These are phyloP conservation scores for Sphaerulina vaccinii DNA, from an alignment of 2,329 filamentous ascomycete genomes.

Conservation along the genomic window DNA sequence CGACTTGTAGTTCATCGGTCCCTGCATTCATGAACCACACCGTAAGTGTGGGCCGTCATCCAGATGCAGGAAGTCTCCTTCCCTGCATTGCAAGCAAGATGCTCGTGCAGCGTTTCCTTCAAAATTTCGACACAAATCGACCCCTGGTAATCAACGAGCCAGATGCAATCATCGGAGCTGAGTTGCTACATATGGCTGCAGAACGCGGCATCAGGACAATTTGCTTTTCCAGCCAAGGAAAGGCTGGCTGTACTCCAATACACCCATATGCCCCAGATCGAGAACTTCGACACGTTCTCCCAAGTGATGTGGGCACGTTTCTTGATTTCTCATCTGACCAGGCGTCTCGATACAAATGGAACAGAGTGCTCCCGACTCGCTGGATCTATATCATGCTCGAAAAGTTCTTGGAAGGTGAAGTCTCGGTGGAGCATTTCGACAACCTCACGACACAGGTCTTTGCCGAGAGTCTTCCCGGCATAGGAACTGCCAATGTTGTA, in stretches of 20 bases:
- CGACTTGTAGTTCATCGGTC: slow-evolving; percentile 12
- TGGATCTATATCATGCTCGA: slow-evolving; percentile 5
- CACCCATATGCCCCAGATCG: slow-evolving; percentile 5
- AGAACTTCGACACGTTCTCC: slow-evolving; percentile 5
- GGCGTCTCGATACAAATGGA: slow-evolving; percentile 5
- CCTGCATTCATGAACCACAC: background rate
- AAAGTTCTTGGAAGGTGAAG: slow-evolving; percentile 2
- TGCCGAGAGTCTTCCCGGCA: background rate
- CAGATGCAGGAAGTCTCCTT: slow-evolving; percentile 6
- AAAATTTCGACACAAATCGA: slow-evolving; percentile 4
- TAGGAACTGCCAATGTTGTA: slow-evolving; percentile 3
- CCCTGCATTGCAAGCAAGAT: slow-evolving; percentile 11
- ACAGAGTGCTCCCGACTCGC: slow-evolving; percentile 6
- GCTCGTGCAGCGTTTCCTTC: slow-evolving; percentile 10
- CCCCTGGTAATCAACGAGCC: slow-evolving; percentile 12
- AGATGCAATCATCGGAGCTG: slow-evolving; percentile 8
- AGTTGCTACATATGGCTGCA: slow-evolving; percentile 3
- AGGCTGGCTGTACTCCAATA: slow-evolving; percentile 6
- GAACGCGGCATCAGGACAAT: slow-evolving; percentile 7
- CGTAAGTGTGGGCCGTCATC: slow-evolving; percentile 4
- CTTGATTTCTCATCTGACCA: slow-evolving; percentile 10
- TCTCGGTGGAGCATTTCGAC: slow-evolving; percentile 6
- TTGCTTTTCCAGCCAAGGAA: slow-evolving; percentile 10
- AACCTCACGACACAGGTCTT: slow-evolving; percentile 8
- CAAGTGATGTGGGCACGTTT: slow-evolving; percentile 12